Conservation (phyloP, 2,329 filamentous ascomycete genomes). For the Biscogniauxia sp. region DNA sequence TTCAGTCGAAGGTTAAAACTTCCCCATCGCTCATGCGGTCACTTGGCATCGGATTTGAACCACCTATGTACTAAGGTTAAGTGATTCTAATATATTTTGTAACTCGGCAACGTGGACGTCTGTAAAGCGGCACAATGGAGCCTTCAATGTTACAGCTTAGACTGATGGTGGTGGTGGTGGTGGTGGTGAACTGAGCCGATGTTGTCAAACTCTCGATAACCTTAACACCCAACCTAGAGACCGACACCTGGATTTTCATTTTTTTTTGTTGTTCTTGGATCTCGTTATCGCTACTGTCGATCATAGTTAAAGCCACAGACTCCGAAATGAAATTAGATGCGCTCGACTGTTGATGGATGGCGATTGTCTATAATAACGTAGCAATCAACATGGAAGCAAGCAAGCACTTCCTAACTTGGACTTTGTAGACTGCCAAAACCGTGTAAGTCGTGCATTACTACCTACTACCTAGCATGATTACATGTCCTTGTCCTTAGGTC, state of each 20-base stretch:
- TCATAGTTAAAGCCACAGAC: background rate
- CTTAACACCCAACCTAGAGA: background rate
- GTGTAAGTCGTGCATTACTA: background rate
- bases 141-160: too few species aligned
- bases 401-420: background rate
- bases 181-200: too few species aligned
- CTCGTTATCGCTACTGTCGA: too few species aligned
- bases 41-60: background rate
- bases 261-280: too few species aligned
- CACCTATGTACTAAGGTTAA: background rate
- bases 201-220: background rate
- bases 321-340: background rate
- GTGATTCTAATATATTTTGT: too few species aligned
- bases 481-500: background rate
- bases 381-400: too few species aligned
- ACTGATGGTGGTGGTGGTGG: too few species aligned
- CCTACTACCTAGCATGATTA: too few species aligned
- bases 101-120: background rate
- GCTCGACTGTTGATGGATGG: background rate
- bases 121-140: background rate
- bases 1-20: background rate
- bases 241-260: too few species aligned
- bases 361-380: background rate
- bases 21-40: background rate
- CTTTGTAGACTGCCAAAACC: slow-evolving; percentile 2